Percentiles rank a stretch among this genome's conserved stretches.
Conservation (phyloP, 345 rosid genomes). For the Brassica rapa region DNA sequence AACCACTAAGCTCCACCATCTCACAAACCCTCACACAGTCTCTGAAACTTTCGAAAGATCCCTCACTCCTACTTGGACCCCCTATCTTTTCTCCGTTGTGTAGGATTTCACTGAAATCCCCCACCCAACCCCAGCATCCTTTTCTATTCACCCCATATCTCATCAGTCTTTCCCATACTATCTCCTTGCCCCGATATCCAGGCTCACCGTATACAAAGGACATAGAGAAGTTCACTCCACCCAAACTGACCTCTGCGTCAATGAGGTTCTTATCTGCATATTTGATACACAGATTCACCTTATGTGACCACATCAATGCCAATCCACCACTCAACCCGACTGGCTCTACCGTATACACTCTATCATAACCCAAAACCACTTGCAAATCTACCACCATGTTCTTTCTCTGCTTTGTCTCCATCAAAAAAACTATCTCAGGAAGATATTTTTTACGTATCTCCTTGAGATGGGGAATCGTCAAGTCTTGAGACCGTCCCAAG, state of each 20-base stretch:
- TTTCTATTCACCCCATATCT: background rate
- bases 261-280: background rate
- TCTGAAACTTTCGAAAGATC: background rate
- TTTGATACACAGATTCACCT: background rate
- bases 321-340: background rate
- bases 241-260: background rate
- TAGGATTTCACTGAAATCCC: background rate
- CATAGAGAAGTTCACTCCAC: background rate
- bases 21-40: background rate
- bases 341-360: background rate
- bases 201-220: background rate
- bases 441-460: background rate
- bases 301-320: background rate
- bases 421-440: background rate
- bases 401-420: background rate
- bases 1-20: background rate
- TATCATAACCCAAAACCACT: background rate
- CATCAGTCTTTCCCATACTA: background rate
- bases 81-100: background rate
- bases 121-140: background rate
- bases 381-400: background rate
- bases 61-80: background rate
- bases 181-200: background rate
- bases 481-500: background rate
- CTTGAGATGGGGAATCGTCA: background rate